These are phyloP conservation scores for Boletus speciosus DNA, from an alignment of 768 basidiomycete species.

Conservation along the genomic window DNA sequence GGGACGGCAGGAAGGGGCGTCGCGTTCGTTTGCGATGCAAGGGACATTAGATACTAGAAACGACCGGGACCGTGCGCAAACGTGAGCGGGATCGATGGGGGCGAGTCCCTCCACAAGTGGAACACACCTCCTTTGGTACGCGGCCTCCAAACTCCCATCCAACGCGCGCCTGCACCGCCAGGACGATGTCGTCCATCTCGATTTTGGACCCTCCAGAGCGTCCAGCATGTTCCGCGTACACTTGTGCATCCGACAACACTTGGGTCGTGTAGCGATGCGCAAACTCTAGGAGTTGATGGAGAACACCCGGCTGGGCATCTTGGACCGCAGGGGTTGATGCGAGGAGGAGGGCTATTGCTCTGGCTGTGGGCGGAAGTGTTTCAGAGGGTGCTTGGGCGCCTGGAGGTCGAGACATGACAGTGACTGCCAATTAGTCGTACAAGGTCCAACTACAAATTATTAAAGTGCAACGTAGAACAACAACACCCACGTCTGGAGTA, in stretches of 20 bases:
- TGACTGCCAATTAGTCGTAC: neutral
- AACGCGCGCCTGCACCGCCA: slow-evolving; percentile 84
- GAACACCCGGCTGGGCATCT: slow-evolving; percentile 81
- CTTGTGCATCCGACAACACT: slow-evolving; percentile 78
- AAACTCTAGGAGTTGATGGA: slow-evolving; percentile 86
- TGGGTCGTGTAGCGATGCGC: slow-evolving; percentile 81
- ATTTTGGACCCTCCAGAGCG: slow-evolving; percentile 59
- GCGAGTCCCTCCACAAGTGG: neutral
- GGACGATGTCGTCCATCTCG: slow-evolving; percentile 76
- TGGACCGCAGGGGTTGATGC: slow-evolving; percentile 82
- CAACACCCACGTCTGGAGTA: neutral
- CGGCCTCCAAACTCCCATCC: slow-evolving; percentile 92
- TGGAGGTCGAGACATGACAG: slow-evolving; percentile 40
- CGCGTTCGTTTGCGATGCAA: slow-evolving; percentile 81
- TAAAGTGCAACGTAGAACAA: slow-evolving; percentile 8
- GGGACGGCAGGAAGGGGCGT: slow-evolving; percentile 79
- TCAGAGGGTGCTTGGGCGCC: slow-evolving; percentile 41
- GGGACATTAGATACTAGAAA: slow-evolving; percentile 66
- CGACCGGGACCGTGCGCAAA: neutral
- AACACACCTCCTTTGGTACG: slow-evolving; percentile 79
- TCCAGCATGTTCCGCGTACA: slow-evolving; percentile 86
- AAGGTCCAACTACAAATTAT: slow-evolving; percentile 3
- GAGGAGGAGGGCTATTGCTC: slow-evolving; percentile 78
- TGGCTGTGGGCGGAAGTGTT: slow-evolving; percentile 79
- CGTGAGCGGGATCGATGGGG: neutral